Conservation (phyloP, 2,329 filamentous ascomycete genomes). For the Neonectria sp. region DNA sequence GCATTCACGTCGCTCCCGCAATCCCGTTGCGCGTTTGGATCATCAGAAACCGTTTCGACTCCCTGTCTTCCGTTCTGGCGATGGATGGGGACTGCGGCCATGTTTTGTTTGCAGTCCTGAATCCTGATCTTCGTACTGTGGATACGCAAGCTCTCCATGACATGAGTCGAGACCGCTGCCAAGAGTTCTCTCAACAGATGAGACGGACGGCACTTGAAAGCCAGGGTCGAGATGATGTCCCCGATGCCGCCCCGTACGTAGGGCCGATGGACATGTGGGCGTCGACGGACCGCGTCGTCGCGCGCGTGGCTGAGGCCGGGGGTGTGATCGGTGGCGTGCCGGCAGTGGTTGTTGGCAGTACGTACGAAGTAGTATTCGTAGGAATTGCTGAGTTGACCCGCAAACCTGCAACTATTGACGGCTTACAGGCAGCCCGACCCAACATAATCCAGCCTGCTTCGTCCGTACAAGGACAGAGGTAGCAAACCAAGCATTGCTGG, state of each 20-base stretch:
- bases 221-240: conserved; percentile 31
- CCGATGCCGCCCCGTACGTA: conserved; percentile 29
- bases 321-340: conserved; percentile 17
- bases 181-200: conserved; percentile 30
- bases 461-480: conserved; percentile 8
- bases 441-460: conserved; percentile 1
- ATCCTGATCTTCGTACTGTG: conserved; percentile 32
- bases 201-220: conserved; percentile 38
- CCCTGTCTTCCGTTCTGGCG: conserved; percentile 24
- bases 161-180: conserved; percentile 26
- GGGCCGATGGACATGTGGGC: conserved; percentile 31
- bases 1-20: conserved; percentile 28
- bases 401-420: conserved; percentile 15
- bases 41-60: conserved; percentile 34
- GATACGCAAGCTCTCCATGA: conserved; percentile 29
- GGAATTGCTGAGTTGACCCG: neutral
- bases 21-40: conserved; percentile 30
- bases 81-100: conserved; percentile 23
- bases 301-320: conserved; percentile 17
- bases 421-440: conserved; percentile 16
- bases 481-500: conserved; percentile 14
- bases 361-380: neutral
- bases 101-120: conserved; percentile 27
- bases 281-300: conserved; percentile 26
- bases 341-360: conserved; percentile 13